Conservation (phyloP, 371 early-diverging fungal genomes). For the Mortierella sp. region DNA sequence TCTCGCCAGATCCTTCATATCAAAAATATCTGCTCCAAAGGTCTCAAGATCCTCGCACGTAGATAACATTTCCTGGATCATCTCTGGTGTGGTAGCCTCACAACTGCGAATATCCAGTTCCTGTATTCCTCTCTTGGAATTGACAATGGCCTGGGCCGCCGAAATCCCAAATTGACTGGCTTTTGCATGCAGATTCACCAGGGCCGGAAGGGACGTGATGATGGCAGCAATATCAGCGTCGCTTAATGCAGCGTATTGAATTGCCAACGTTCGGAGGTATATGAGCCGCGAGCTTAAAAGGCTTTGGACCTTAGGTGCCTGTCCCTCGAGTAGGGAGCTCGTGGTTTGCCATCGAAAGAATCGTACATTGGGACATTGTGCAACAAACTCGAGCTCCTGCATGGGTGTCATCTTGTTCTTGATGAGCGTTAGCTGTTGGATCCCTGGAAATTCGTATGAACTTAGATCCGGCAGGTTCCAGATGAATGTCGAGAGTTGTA, state of each 20-base stretch:
- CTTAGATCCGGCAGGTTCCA: slow-evolving; percentile 10
- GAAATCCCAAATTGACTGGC: neutral
- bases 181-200: slow-evolving; percentile 16
- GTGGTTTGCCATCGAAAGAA: slow-evolving; percentile 14
- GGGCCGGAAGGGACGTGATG: slow-evolving; percentile 7
- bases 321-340: neutral
- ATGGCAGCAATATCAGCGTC: slow-evolving; percentile 21
- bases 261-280: slow-evolving; percentile 9
- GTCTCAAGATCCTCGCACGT: slow-evolving; percentile 12
- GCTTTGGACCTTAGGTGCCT: neutral
- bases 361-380: slow-evolving; percentile 14
- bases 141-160: slow-evolving; percentile 7
- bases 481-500: neutral
- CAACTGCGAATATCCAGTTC: slow-evolving; percentile 18
- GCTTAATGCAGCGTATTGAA: neutral
- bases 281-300: neutral
- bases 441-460: neutral
- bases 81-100: neutral
- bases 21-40: slow-evolving; percentile 13
- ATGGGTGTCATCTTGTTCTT: slow-evolving; percentile 16
- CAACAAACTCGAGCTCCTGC: slow-evolving; percentile 17
- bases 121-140: neutral
- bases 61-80: slow-evolving; percentile 8
- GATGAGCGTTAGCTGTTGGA: slow-evolving; percentile 16
- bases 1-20: slow-evolving; percentile 1